Percentiles rank a stretch among this genome's conserved stretches.
These are phyloP conservation scores for Begonia fuchsioides DNA, from an alignment of 306 rosid genomes.

Conservation along the genomic window DNA sequence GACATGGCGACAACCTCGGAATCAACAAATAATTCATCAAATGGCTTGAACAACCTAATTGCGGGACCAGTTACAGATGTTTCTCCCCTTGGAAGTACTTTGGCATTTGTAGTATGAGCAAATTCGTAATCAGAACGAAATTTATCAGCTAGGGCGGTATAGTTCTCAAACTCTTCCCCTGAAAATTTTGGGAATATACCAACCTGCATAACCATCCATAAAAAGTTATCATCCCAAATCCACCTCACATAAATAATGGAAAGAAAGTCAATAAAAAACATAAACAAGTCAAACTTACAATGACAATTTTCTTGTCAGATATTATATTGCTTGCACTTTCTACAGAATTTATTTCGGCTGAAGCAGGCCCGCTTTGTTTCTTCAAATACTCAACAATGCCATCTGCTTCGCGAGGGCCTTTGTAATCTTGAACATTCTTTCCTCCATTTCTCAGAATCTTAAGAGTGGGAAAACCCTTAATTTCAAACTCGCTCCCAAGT, in stretches of 20 bases:
- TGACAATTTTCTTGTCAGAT: constrained; percentile 42
- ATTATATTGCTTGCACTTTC: constrained; percentile 47
- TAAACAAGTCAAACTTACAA: constrained; percentile 35
- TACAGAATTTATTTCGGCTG: constrained; percentile 50
- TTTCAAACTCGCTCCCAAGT: constrained; percentile 36
- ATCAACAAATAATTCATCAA: constrained; percentile 80
- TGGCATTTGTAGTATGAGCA: constrained; percentile 72
- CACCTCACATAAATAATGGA: neutral
- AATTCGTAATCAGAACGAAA: constrained; percentile 75
- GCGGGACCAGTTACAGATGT: constrained; percentile 62
- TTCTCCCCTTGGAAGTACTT: constrained; percentile 75
- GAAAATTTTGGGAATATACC: constrained; percentile 70
- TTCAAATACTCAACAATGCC: constrained; percentile 73
- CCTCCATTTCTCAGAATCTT: constrained; percentile 85
- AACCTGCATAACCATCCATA: constrained; percentile 33
- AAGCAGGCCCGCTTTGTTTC: constrained; percentile 80
- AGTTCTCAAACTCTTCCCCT: constrained; percentile 70
- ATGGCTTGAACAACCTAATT: constrained; percentile 74
- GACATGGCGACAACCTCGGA: constrained; percentile 30
- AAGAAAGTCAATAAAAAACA: neutral
- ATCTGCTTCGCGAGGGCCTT: constrained; percentile 85
- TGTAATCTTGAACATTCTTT: constrained; percentile 57
- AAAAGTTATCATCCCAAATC: neutral
- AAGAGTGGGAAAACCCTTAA: constrained; percentile 65
- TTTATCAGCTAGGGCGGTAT: constrained; percentile 46